phyloP scores from a whole-genome alignment of 768 basidiomycete species.

The Lactifluus volemus region DNA sequence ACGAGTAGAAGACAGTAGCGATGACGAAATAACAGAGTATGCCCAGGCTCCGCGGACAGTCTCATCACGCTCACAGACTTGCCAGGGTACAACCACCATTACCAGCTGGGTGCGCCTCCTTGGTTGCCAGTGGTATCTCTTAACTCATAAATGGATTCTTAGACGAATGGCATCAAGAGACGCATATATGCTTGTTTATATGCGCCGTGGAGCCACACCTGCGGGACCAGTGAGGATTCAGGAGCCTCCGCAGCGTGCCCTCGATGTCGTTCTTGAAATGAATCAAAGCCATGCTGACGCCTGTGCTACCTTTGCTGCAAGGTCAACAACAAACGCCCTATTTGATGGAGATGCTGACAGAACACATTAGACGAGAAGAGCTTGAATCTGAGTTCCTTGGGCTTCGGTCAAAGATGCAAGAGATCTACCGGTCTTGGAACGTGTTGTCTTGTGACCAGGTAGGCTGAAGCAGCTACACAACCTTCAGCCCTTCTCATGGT shows the following conservation, averaged over 20 bases:
- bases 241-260: constrained; percentile 46
- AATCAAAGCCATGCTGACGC: constrained; percentile 49
- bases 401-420: constrained; percentile 43
- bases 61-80: background rate
- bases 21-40: constrained; percentile 30
- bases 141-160: background rate
- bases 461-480: constrained; percentile 6
- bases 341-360: background rate
- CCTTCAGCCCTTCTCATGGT: background rate
- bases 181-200: constrained; percentile 94
- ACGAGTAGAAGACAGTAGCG: constrained; percentile 46
- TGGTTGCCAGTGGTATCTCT: background rate
- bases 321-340: constrained; percentile 30
- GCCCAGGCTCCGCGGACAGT: background rate
- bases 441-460: constrained; percentile 42
- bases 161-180: constrained; percentile 63
- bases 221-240: constrained; percentile 21
- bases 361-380: constrained; percentile 33
- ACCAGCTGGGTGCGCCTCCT: constrained; percentile 1
- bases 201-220: constrained; percentile 27
- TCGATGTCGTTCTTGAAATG: constrained; percentile 41
- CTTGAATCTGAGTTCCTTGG: constrained; percentile 39
- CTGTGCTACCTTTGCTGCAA: constrained; percentile 40
- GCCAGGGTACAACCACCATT: constrained; percentile 11
- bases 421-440: constrained; percentile 59